Evolutionary conservation across 495 filamentous ascomycete genomes (phyloP), one percentile per base, ranked within the genome.

Genomic region (Neurospora tetraspora): DNA sequence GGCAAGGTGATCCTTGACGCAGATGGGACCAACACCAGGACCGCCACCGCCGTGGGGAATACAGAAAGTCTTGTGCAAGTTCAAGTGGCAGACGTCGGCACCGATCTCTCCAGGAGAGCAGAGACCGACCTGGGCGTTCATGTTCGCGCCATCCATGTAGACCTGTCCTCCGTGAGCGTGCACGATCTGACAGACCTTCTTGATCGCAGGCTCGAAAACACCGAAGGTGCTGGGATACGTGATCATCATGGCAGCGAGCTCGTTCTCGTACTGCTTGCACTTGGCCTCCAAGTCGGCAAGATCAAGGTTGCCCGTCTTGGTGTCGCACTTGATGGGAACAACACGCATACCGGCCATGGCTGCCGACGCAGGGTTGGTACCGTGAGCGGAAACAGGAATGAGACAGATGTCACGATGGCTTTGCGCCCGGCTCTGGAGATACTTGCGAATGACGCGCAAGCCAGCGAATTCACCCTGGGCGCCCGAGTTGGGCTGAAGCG

Each of bases 81-180:
- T 99, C 71, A 99, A 83, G 84, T 99, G 96, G 87, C 96, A 99
- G 36, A 98, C 96, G 78, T 99, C 96, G 12, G 96, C 96, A 45
- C 96, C 96, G 76, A 99, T 98, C 79, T 97, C 94, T 18, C 96
- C 96, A 5, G 96, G 96, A 0, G 94, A 97, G 86, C 96, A 98
- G 11, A 99, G 89, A 2, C 96, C 96, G 73, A 99, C 97, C 81
- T 99, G 96, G 31, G 96, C 96, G 78, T 98, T 99, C 94, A 99
- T 95, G 83, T 99, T 99, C 70, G 96, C 96, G 71, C 96, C 96
- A 82, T 99, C 96, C 96, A 99, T 98, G 84, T 98, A 99, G 36
- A 99, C 96, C 79, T 97, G 93, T 20, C 96, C 96, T 68, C 96
- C 96, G 77, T 96, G 85, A 74, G 90, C 77, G 82, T 99, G 96